These are phyloP conservation scores for Apiotrichum akiyoshidainum DNA, from an alignment of 1,284 basidiomycete genomes.

Conservation along the genomic window DNA sequence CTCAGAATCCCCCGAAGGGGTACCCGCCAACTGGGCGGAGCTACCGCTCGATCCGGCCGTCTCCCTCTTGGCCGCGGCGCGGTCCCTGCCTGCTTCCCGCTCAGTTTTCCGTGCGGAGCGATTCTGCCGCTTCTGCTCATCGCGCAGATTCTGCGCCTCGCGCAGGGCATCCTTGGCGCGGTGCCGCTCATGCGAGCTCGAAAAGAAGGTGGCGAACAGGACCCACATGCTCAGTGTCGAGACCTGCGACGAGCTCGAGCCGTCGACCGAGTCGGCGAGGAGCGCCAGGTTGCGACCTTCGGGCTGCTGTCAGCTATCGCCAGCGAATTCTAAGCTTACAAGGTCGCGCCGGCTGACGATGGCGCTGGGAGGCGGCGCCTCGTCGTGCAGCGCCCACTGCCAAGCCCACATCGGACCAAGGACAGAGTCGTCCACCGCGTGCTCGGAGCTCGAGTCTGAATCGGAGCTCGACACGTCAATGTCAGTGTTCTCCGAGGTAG, in stretches of 20 bases:
- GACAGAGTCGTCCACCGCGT: too few relatives aligned
- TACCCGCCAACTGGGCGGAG: too few relatives aligned
- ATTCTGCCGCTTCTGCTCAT: not conserved
- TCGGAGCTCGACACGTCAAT: not conserved
- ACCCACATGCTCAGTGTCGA: constrained; percentile 13
- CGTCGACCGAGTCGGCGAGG: constrained; percentile 46
- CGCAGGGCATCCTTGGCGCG: not conserved
- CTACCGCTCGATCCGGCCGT: too few relatives aligned
- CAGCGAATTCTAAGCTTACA: constrained; percentile 26
- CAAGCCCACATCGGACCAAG: constrained; percentile 30
- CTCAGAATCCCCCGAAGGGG: too few relatives aligned
- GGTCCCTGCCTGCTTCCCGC: too few relatives aligned
- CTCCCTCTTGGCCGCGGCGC: too few relatives aligned
- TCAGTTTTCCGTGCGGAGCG: not conserved
- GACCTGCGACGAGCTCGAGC: constrained; percentile 18
- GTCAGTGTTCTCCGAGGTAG: too few relatives aligned
- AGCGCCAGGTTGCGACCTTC: constrained; percentile 45
- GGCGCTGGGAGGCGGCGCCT: constrained; percentile 49
- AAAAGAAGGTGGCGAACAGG: constrained; percentile 9
- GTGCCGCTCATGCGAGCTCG: not conserved
- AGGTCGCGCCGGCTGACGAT: constrained; percentile 48
- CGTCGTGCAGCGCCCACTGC: constrained; percentile 49
- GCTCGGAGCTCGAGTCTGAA: not conserved
- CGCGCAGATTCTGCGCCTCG: constrained; percentile 6
- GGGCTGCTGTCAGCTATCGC: constrained; percentile 21